These are phyloP conservation scores for Beta corolliflora DNA, from an alignment of 179 eudicot species.

Conservation along the genomic window DNA sequence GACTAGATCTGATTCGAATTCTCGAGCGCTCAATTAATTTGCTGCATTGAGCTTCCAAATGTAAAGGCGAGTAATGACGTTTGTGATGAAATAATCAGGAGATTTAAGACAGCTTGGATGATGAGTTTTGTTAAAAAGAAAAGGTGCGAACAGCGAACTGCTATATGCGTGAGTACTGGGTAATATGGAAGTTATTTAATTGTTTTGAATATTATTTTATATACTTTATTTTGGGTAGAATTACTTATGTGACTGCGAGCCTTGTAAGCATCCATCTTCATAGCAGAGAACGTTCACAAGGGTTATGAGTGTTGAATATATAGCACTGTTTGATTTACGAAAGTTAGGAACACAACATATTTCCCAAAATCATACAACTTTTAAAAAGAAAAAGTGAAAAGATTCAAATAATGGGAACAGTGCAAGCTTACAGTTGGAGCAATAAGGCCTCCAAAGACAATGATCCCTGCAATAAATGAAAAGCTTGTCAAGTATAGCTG, in stretches of 20 bases:
- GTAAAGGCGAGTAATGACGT: not conserved
- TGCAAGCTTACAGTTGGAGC: slow-evolving; percentile 83
- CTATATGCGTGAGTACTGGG: not conserved
- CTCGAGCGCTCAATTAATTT: not conserved
- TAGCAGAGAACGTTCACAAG: no score
- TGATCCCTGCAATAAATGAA: slow-evolving; percentile 76
- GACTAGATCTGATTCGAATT: not conserved
- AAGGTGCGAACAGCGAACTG: not conserved
- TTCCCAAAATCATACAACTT: not conserved
- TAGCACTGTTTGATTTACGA: not conserved
- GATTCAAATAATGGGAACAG: not conserved
- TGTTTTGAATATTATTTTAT: no score
- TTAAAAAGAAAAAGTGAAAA: not conserved
- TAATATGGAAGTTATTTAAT: not conserved
- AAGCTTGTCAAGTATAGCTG: slow-evolving; percentile 91
- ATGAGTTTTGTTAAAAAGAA: not conserved
- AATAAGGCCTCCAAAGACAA: slow-evolving; percentile 85
- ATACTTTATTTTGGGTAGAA: not conserved
- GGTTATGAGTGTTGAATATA: no score
- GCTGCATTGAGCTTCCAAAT: not conserved
- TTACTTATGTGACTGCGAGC: not conserved
- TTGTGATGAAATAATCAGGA: not conserved
- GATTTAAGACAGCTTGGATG: not conserved
- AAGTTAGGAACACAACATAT: not conserved
- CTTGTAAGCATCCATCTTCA: no score